Base-by-base conservation (phyloP, 257 asterid genomes). In the Plantago elongata region DNA sequence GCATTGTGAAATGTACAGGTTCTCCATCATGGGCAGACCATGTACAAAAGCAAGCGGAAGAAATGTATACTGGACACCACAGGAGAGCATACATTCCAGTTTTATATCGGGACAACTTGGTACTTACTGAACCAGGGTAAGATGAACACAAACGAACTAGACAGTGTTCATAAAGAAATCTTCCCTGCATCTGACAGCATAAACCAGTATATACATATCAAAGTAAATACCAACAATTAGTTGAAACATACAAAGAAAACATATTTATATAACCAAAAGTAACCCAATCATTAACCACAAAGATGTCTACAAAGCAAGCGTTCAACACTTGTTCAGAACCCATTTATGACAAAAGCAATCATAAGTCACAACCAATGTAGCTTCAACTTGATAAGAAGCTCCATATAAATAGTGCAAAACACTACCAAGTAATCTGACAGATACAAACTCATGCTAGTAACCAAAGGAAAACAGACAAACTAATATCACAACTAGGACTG, bases 301-400 rank as follows among this genome's bases (percentile, higher is more conserved):
- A 38, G 16, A 54, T 11, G 42, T 27, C 15, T 56, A n/a, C 61
- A 57, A 57, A 15, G 12, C 44, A 55, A 8, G 46, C 10, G 11
- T 11, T 57, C 42, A 22, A 40, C 11, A 11, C 14, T 34, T 34
- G 22, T 55, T 55, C 43, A 55, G 3, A 30, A 12, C 16, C 13
- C n/a, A 9, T 11, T 55, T 38, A 34, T 4, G 22, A 13, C 61
- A 10, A 55, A 30, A n/a, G 17, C 54, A 49, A 55, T 11, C 61
- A 55, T 38, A 55, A 37, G 22, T 11, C 17, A 9, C 12, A 51
- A 2, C 59, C 47, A 45, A 44, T 43, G 40, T 7, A 68, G 63
- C 14, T 57, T 51, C 60, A 27, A 30, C 13, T 56, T 34, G 27
- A 47, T 46, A 51, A 64, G 18, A 51, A 64, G 18, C 68, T 37